Evolutionary conservation across 169 alveolate species (phyloP), one percentile per base, ranked within the genome.

Genomic region (Eimeria falciformis): DNA sequence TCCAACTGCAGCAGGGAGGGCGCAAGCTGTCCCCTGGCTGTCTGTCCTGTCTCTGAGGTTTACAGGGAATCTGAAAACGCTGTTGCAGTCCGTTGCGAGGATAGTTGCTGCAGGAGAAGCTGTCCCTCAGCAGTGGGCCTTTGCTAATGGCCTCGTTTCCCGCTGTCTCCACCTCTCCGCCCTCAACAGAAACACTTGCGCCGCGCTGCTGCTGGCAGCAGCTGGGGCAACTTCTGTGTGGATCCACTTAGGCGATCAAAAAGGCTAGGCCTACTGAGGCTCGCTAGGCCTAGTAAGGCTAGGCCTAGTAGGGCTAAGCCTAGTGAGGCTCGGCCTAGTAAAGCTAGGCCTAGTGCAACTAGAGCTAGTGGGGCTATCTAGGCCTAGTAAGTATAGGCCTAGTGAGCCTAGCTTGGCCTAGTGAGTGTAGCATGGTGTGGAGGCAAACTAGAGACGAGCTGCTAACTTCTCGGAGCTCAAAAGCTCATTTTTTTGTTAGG

Each of bases 161-260:
- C 29, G 27, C 23, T 77, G 68, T 33, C 45, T 77, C 25, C 69
- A 21, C 58, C 69, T 77, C 11, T 65, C 69, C 27, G 86, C 86
- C 86, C 33, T 68, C 1, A 14, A 46, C 69, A 45, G 47, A 53
- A 33, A 68, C 56, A 77, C 69, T 5, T 77, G 56, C 86, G 23
- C 69, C 66, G 0, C 47, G 21, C n/a, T 77, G 29, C 23, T 77
- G 4, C 14, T 77, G 3, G 47, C 14, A 9, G 86, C 86, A n/a
- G 86, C 68, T 9, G 69, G 47, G 5, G 47, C 69, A 5, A n/a
- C 86, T 5, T 65, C 86, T 5, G 46, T 77, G 5, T 77, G 86
- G 86, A n/a, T 47, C 4, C 66, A 23, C 47, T 25, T 77, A 27
- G 50, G 69, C 4, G 86, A 77, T 18, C 17, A n/a, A 14, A 50